Base-by-base conservation (phyloP, 2,329 filamentous ascomycete species). In the Colletotrichum lupini region DNA sequence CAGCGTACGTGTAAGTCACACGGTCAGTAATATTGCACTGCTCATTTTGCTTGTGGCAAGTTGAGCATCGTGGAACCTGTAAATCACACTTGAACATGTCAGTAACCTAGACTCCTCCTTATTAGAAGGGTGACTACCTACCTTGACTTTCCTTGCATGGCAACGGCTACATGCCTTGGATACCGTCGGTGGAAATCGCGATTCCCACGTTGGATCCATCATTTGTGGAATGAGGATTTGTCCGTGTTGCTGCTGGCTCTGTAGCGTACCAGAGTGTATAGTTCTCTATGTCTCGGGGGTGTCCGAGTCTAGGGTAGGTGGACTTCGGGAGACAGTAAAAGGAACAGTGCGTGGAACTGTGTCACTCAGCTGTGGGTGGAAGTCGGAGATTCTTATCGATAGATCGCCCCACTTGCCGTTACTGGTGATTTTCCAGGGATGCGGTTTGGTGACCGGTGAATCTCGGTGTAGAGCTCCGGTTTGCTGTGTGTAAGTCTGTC, bases 51-150 rank as follows among this genome's bases (percentile, higher is more conserved):
- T 61, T 71, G 4, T 60, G 37, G 28, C 75, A 76, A 24, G 72
- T 24, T 11, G 74, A 68, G 52, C 75, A 76, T 32, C 7, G 80
- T 77, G 70, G 81, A 72, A 66, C 75, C 76, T 55, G 79, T 78
- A 74, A 75, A 77, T 71, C 77, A 81, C 56, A 76, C 79, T 72
- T 52, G 19, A 22, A 32, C 6, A 16, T 28, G 57, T 67, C 55
- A 46, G 35, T 58, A 37, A 16, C 26, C 5, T 26, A 3, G 14
- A 42, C 19, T 53, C 12, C 52, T 55, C 30, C 4, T 3, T 56
- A 4, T 14, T 28, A 9, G 5, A 35, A 9, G 61, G 11, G n/a
- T 14, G 4, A 11, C n/a, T 9, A 19, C 56, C 46, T 80, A 83
- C 72, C 67, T 76, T 75, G 42, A 77, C 75, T 62, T 76, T 75